Evolutionary conservation across 2,329 filamentous ascomycete genomes (phyloP).

Genomic region (Chalaropsis thielavioides): DNA sequence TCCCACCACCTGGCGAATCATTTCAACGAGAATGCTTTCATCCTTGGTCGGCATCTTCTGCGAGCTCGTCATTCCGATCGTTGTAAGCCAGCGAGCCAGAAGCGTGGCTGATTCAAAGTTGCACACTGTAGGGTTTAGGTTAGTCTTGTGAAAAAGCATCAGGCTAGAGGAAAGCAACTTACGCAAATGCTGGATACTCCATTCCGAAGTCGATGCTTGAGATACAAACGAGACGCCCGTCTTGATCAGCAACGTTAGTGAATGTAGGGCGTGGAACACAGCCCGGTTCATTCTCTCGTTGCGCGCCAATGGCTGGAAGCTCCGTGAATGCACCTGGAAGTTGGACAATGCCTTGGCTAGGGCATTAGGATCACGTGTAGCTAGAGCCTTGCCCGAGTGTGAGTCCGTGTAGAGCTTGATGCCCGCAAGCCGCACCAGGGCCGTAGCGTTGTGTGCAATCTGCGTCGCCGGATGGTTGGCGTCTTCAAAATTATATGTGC

Average conservation of each 20-base stretch:
- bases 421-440: slow-evolving; percentile 44
- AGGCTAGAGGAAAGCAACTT: slow-evolving; percentile 22
- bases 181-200: slow-evolving; percentile 50
- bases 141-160: not conserved
- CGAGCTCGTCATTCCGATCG: slow-evolving; percentile 37
- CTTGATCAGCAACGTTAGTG: slow-evolving; percentile 52
- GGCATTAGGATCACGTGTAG: slow-evolving; percentile 46
- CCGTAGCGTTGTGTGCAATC: slow-evolving; percentile 52
- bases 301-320: slow-evolving; percentile 34
- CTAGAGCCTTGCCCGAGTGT: slow-evolving; percentile 45
- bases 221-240: slow-evolving; percentile 48
- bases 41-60: slow-evolving; percentile 37
- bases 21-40: slow-evolving; percentile 41
- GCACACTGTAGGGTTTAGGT: slow-evolving; percentile 31
- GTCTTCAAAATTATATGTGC: slow-evolving; percentile 22
- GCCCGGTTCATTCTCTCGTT: slow-evolving; percentile 47
- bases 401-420: slow-evolving; percentile 54
- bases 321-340: slow-evolving; percentile 7
- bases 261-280: slow-evolving; percentile 53
- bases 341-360: slow-evolving; percentile 43
- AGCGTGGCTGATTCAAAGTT: slow-evolving; percentile 48
- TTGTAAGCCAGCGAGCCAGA: slow-evolving; percentile 46
- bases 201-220: slow-evolving; percentile 44
- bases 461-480: slow-evolving; percentile 35
- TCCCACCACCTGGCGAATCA: slow-evolving; percentile 43